Base-by-base conservation (phyloP, 2,329 filamentous ascomycete species). In the Plenodomus lindquistii region DNA sequence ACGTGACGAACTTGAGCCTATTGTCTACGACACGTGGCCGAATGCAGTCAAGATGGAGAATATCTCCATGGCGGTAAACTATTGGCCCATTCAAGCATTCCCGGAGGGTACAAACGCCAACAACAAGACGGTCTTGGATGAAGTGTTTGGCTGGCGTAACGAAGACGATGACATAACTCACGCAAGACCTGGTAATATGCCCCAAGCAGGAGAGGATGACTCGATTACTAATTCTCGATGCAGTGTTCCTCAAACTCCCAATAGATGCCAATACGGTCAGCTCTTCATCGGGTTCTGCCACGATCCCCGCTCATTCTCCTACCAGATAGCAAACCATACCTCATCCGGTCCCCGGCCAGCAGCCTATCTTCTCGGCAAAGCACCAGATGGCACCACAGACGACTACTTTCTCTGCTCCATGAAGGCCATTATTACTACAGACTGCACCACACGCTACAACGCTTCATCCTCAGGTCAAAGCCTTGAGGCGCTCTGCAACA, bases 341-440 rank as follows among this genome's bases (percentile, higher is more conserved):
- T 38, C 45, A 29, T 24, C 44, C 2, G 37, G 37, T 0, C 42
- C 37, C 6, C 35, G 47, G 37, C 13, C 47, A 27, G 47, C 45
- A 18, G 47, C 41, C 1, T 50, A 50, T 34, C 42, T 50, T 15
- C 47, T 50, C 10, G 43, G 47, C 24, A 50, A 50, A 36, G 42
- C 42, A 1, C 47, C 47, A 6, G 42, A 50, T 11, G 41, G 45
- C 24, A 45, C 42, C 0, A 46, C 47, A n/a, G 3, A 20, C 2
- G 47, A 50, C 38, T 50, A 50, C 27, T 50, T 50, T 2, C 42
- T 50, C 20, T 50, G 47, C 27, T 50, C 47, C 2, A 45, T 50
- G 47, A 46, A 50, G 19, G 39, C 47, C 3, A 24, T 34, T 15
- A 42, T 50, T 20, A 46, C 47, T 0, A 50, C 38, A 13, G 41